A percentile compares a stretch with the other conserved stretches of the same genome.
phyloP scores from a whole-genome alignment of 352 stramenopile genomes.

The Phytophthora ramorum region DNA sequence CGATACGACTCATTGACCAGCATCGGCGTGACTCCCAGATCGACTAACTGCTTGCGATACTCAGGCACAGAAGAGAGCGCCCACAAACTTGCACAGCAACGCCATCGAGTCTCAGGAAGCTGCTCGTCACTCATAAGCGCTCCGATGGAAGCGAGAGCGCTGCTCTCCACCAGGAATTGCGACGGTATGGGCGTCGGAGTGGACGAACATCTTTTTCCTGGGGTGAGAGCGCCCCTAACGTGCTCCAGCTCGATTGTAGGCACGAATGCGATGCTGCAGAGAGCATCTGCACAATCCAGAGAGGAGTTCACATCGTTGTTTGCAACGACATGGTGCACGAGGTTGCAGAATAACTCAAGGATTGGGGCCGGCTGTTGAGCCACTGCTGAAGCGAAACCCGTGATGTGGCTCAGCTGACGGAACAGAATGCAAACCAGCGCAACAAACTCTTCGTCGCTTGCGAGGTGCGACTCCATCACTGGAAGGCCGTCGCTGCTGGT shows the following conservation, averaged over 20 bases:
- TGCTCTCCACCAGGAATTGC: conserved; percentile 34
- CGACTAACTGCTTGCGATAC: conserved; percentile 53
- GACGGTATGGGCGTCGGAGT: conserved; percentile 18
- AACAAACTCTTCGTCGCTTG: conserved; percentile 44
- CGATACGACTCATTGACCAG: conserved; percentile 54
- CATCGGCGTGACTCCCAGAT: conserved; percentile 53
- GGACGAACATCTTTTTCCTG: conserved; percentile 6
- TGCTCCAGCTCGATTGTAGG: conserved; percentile 9
- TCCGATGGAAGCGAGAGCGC: conserved; percentile 50
- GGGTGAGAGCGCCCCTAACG: not conserved
- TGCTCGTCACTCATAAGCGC: conserved; percentile 44
- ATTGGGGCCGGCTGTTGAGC: conserved; percentile 15
- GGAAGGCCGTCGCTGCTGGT: not conserved
- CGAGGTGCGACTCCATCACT: conserved; percentile 8
- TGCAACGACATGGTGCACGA: conserved; percentile 35
- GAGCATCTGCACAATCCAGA: conserved; percentile 67
- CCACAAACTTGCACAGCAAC: conserved; percentile 64
- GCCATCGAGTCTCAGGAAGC: conserved; percentile 63
- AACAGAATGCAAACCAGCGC: conserved; percentile 64
- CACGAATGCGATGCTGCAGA: conserved; percentile 66
- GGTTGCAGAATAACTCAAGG: conserved; percentile 57
- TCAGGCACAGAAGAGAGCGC: conserved; percentile 54
- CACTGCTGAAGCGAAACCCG: conserved; percentile 25
- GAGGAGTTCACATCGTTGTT: conserved; percentile 47
- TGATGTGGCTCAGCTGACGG: conserved; percentile 60